A percentile compares a stretch with the other conserved stretches of the same genome.
Evolutionary conservation across 108 stramenopile genomes (phyloP).

Genomic region (Cyclotella cryptica): DNA sequence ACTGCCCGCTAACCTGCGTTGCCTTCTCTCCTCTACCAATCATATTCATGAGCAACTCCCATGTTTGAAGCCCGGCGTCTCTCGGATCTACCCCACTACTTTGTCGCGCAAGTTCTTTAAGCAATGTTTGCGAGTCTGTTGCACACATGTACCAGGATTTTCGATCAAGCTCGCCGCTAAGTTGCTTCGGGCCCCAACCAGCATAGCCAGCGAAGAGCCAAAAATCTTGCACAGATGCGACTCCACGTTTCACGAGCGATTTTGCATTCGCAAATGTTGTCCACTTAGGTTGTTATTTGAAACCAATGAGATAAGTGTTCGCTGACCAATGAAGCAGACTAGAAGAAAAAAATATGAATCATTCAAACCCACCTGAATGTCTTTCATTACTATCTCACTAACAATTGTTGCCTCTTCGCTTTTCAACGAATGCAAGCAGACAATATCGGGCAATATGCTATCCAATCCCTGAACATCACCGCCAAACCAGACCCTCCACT

Average conservation of each 20-base stretch:
- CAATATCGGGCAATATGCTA: constrained; percentile 70
- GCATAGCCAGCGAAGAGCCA: constrained; percentile 75
- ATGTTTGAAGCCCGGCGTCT: constrained; percentile 73
- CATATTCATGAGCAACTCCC: constrained; percentile 75
- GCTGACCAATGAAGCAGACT: not conserved
- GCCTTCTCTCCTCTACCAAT: constrained; percentile 67
- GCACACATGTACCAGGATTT: constrained; percentile 89
- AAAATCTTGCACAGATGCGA: constrained; percentile 60
- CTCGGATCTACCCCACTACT: constrained; percentile 54
- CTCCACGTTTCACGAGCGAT: constrained; percentile 55
- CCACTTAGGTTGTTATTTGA: constrained; percentile 51
- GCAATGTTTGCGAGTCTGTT: constrained; percentile 71
- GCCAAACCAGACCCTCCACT: constrained; percentile 65
- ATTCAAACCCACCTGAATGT: constrained; percentile 63
- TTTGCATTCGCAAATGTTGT: constrained; percentile 88
- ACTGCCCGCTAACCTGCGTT: constrained; percentile 52
- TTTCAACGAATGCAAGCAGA: constrained; percentile 80
- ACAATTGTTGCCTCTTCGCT: constrained; percentile 56
- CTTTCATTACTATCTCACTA: constrained; percentile 78
- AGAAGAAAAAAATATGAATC: not conserved
- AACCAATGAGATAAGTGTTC: not conserved
- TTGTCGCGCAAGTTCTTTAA: constrained; percentile 70
- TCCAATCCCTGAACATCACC: constrained; percentile 72
- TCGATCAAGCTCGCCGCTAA: constrained; percentile 77
- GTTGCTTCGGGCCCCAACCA: constrained; percentile 64